Evolutionary conservation across 805 yeast genomes (phyloP), one percentile per base, ranked within the genome.

Genomic region (Lachancea kluyveri): DNA sequence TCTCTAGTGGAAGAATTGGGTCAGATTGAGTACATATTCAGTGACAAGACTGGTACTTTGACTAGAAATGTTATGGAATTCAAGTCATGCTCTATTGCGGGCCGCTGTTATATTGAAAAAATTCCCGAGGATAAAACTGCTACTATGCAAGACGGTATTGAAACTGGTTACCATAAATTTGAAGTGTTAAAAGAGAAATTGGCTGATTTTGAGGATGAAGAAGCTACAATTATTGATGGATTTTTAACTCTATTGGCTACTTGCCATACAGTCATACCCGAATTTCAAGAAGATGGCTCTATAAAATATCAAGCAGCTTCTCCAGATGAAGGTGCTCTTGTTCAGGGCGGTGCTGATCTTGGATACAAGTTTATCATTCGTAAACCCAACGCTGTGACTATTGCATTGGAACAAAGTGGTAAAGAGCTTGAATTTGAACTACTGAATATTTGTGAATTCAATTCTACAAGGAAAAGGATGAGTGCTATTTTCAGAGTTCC

Each of bases 271-370:
- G 99, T 92, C 24, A 92, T 92, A 40, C 99, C 99, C 0, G 98
- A 92, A 56, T 64, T 72, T 12, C 70, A 68, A 39, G 77, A 68
- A 1, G 65, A 64, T 35, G 84, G 82, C 0, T 45, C 68, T 3
- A 78, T 92, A 41, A 88, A 85, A 55, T 92, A 94, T 56, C 99
- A 92, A 60, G 98, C 99, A 1, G 96, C 98, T 0, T 88, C 97
- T 0, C 98, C 98, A 0, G 99, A 92, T 63, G 98, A 94, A 65
- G 98, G 98, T 31, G 99, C 99, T 0, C 67, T 92, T 40, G 99
- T 92, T 2, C 87, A 88, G 48, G 99, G 99, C 37, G 97, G 95
- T 11, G 92, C 96, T 0, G 68, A 67, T 49, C 63, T 90, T 28
- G 97, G 96, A 0, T 92, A 81, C 54, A 77, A 71, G 41, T 94